Conservation (phyloP, 2,329 filamentous ascomycete species). For the Sporothrix luriei region DNA sequence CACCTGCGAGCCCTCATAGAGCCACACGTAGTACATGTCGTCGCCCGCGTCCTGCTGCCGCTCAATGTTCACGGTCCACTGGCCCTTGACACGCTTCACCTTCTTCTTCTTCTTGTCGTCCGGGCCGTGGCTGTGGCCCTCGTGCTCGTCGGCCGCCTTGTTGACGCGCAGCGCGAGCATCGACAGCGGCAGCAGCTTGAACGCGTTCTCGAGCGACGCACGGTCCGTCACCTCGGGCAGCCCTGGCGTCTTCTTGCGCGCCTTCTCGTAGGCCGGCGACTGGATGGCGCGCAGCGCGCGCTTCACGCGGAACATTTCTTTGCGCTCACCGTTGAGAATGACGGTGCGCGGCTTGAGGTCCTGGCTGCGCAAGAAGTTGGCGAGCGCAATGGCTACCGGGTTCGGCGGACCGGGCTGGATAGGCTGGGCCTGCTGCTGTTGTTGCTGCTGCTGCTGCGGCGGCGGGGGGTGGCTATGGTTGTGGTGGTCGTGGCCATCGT, state of each 20-base stretch:
- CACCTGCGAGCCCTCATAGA: slow-evolving; percentile 92
- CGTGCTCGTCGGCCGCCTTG: slow-evolving; percentile 72
- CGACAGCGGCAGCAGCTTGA: slow-evolving; percentile 92
- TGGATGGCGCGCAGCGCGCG: slow-evolving; percentile 88
- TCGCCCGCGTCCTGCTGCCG: slow-evolving; percentile 88
- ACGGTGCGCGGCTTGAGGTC: slow-evolving; percentile 87
- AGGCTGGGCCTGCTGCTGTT: slow-evolving; percentile 56
- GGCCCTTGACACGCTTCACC: slow-evolving; percentile 87
- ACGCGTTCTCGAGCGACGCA: slow-evolving; percentile 80
- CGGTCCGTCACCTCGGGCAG: slow-evolving; percentile 87
- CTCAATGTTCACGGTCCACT: slow-evolving; percentile 95
- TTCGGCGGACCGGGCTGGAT: slow-evolving; percentile 81
- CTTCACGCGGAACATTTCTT: slow-evolving; percentile 99
- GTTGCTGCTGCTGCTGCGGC: slow-evolving; percentile 40
- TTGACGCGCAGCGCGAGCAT: slow-evolving; percentile 88
- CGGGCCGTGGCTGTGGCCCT: slow-evolving; percentile 66
- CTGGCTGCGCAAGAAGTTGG: slow-evolving; percentile 81
- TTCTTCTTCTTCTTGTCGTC: slow-evolving; percentile 57
- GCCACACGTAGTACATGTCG: slow-evolving; percentile 93
- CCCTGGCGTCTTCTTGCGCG: slow-evolving; percentile 82
- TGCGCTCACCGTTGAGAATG: slow-evolving; percentile 92
- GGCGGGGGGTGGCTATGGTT: slow-evolving; percentile 41
- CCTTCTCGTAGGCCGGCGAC: slow-evolving; percentile 87
- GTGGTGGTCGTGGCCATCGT: slow-evolving; percentile 49
- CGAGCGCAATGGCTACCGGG: slow-evolving; percentile 83